Evolutionary conservation across 2,329 filamentous ascomycete species (phyloP), one percentile per base, ranked within the genome.

Genomic region (Aspergillus aculeatus): DNA sequence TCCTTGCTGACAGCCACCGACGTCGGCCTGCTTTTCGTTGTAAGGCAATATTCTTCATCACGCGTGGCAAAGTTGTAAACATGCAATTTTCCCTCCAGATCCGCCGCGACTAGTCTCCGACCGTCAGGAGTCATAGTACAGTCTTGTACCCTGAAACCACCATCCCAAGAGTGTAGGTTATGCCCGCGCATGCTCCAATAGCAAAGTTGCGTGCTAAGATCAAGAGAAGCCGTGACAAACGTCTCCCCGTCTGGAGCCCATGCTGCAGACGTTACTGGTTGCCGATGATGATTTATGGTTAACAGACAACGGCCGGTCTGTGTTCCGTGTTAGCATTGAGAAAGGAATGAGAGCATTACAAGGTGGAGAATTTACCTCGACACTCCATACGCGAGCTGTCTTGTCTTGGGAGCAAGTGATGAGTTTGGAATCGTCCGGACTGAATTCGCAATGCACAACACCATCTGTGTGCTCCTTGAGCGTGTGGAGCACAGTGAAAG

Each of bases 251-350:
- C 89, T 0, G 87, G 84, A 5, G 90, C 84, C 94, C 95, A 99
- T n/a, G 91, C 89, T 60, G 92, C 96, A 58, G 90, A 88, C 50
- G 91, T 96, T 41, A 96, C 91, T 0, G 92, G 90, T 68, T 96
- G 89, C n/a, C 84, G 83, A 68, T 95, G 93, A 51, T 87, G 84
- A 54, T 86, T 83, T 16, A 94, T 82, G 9, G 82, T 85, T 57
- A 85, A 82, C 47, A 91, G 79, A 49, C 87, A 80, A 44, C 79
- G 77, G 0, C 90, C 90, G 5, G 83, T 85, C 86, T 92, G 66
- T 47, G 62, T 4, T 32, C 10, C 51, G 48, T 26, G 62, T 69
- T 53, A 67, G 60, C 53, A 60, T 24, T 21, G 23, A 26, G 32
- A 48, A 23, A 48, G 24, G 26, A 19, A 16, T 29, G 6, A 24